Evolutionary conservation across 2,329 filamentous ascomycete genomes (phyloP).

Genomic region (Gnomoniopsis smithogilvyi): DNA sequence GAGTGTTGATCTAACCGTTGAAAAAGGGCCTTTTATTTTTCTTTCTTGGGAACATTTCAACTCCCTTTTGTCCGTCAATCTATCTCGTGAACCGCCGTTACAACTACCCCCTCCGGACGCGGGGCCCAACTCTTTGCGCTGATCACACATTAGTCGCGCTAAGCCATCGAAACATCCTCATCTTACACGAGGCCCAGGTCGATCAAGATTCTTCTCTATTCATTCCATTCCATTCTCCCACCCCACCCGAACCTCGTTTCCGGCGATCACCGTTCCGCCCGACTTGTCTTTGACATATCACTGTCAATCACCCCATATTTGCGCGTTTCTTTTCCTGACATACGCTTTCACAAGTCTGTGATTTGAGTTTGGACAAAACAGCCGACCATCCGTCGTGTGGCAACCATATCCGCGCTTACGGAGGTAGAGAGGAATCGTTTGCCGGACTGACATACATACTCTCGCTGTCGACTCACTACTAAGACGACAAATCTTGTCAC

Average conservation of each 20-base stretch:
- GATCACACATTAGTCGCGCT: slow-evolving; percentile 20
- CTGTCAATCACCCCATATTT: background rate
- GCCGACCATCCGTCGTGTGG: background rate
- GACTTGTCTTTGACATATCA: background rate
- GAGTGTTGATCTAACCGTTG: no score
- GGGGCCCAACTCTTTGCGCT: slow-evolving; percentile 6
- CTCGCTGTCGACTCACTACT: background rate
- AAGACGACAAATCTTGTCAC: background rate
- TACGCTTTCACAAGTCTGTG: background rate
- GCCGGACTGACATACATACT: no score
- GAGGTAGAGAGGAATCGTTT: background rate
- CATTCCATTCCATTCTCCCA: background rate
- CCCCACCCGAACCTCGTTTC: background rate
- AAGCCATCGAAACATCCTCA: slow-evolving; percentile 17
- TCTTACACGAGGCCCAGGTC: slow-evolving; percentile 12
- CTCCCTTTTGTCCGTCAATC: background rate
- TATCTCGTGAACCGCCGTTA: background rate
- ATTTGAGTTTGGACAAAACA: background rate
- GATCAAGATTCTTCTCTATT: background rate
- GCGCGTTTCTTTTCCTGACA: background rate
- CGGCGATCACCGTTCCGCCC: background rate
- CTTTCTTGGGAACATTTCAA: no score
- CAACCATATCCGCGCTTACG: slow-evolving; percentile 1
- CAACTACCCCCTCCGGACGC: slow-evolving; percentile 3
- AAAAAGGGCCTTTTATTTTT: no score